phyloP scores from a whole-genome alignment of 169 alveolate species.

The Neospora caninum region DNA sequence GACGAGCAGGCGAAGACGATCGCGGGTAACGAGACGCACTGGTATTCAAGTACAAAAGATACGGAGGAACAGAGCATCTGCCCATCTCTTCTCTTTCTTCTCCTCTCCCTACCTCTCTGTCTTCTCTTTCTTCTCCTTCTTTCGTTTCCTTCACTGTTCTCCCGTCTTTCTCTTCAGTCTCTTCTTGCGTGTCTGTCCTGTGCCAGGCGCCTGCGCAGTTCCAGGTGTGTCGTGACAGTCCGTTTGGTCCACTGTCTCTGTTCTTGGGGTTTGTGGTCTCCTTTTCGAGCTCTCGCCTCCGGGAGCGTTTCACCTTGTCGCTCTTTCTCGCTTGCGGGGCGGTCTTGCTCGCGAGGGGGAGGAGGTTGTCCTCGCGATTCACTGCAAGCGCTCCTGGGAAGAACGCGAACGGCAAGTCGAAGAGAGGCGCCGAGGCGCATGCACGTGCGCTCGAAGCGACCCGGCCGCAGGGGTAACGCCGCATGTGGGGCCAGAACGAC shows the following conservation, averaged over 20 bases:
- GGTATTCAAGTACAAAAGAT: constrained; percentile 6
- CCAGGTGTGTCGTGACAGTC: background rate
- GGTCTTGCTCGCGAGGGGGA: background rate
- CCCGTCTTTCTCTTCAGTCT: background rate
- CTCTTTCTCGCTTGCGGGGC: background rate
- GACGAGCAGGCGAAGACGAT: background rate
- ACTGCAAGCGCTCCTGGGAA: background rate
- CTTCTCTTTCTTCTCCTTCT: background rate
- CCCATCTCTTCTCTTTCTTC: background rate
- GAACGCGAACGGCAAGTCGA: constrained; percentile 3
- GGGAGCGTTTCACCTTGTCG: background rate
- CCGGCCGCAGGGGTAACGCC: constrained; percentile 9
- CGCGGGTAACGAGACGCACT: background rate
- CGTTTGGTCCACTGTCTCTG: background rate
- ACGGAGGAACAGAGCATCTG: background rate
- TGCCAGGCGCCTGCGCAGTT: background rate
- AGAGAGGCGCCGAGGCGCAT: background rate
- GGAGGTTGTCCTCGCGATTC: background rate
- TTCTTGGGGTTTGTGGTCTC: background rate
- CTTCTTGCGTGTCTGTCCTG: background rate
- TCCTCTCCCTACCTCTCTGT: no score
- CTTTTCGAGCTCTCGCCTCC: background rate
- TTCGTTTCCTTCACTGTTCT: no score
- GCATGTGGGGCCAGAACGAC: constrained; percentile 46
- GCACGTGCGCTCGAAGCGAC: background rate